Evolutionary conservation across 768 basidiomycete species (phyloP).

Genomic region (Nidularia pulvinata): DNA sequence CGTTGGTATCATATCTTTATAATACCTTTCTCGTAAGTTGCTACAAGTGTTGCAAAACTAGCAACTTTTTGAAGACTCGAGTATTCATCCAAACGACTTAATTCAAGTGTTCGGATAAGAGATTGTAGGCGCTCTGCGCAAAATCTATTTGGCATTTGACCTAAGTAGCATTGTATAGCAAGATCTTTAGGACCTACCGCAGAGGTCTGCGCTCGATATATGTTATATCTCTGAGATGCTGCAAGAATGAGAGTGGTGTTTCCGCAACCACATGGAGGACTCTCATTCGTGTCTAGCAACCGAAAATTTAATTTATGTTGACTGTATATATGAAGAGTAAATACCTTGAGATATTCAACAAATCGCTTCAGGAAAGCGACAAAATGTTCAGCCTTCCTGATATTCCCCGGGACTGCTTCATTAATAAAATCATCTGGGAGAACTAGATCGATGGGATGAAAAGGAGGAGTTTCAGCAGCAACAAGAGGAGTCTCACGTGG

Average conservation of each 20-base stretch:
- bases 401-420: conserved; percentile 98
- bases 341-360: conserved; percentile 96
- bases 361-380: conserved; percentile 98
- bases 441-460: conserved; percentile 40
- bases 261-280: conserved; percentile 99
- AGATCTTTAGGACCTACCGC: conserved; percentile 48
- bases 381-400: conserved; percentile 98
- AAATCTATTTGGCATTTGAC: conserved; percentile 53
- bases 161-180: not conserved
- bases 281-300: conserved; percentile 88
- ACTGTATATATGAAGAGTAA: not conserved
- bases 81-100: conserved; percentile 90
- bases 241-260: conserved; percentile 94
- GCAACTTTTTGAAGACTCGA: conserved; percentile 94
- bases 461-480: not conserved
- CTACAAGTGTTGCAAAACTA: conserved; percentile 92
- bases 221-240: conserved; percentile 98
- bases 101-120: conserved; percentile 88
- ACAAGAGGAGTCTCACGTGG: conserved; percentile 55
- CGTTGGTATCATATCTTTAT: no score
- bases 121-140: conserved; percentile 97
- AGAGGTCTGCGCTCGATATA: conserved; percentile 95
- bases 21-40: conserved; percentile 95
- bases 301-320: not conserved
- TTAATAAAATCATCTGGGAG: conserved; percentile 93